These are phyloP conservation scores for Alternaria arbusti DNA, from an alignment of 2,329 filamentous ascomycete species.

Conservation along the genomic window DNA sequence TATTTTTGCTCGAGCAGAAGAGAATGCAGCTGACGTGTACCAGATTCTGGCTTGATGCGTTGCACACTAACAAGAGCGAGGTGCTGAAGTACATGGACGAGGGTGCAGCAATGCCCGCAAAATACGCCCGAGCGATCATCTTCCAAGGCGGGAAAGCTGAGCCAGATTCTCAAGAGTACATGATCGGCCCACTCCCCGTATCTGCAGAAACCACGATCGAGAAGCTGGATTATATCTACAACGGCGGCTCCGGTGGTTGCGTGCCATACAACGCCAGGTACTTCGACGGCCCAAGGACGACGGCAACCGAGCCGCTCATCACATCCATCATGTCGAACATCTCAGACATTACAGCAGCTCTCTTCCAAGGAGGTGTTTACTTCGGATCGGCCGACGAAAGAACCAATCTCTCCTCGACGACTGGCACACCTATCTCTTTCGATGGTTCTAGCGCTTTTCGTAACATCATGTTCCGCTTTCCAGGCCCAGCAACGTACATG, in stretches of 20 bases:
- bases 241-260: constrained; percentile 46
- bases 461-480: constrained; percentile 53
- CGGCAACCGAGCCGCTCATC: constrained; percentile 48
- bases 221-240: constrained; percentile 38
- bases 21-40: background rate
- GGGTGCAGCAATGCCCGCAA: constrained; percentile 41
- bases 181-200: constrained; percentile 56
- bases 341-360: constrained; percentile 53
- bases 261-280: constrained; percentile 37
- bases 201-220: constrained; percentile 33
- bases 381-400: constrained; percentile 26
- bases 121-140: constrained; percentile 57
- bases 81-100: constrained; percentile 55
- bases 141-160: constrained; percentile 53
- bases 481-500: constrained; percentile 49
- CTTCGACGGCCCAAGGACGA: constrained; percentile 25
- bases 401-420: constrained; percentile 32
- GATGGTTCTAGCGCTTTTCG: constrained; percentile 51
- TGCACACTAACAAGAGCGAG: constrained; percentile 58
- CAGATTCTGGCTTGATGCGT: constrained; percentile 55
- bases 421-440: constrained; percentile 43
- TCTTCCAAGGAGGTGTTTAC: constrained; percentile 43
- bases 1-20: too few species aligned
- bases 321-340: constrained; percentile 53
- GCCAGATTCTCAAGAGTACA: constrained; percentile 57